Percentiles rank a stretch among this genome's conserved stretches.
Evolutionary conservation across 2,329 filamentous ascomycete species (phyloP).

Genomic region (Neopestalotiopsis rosae): DNA sequence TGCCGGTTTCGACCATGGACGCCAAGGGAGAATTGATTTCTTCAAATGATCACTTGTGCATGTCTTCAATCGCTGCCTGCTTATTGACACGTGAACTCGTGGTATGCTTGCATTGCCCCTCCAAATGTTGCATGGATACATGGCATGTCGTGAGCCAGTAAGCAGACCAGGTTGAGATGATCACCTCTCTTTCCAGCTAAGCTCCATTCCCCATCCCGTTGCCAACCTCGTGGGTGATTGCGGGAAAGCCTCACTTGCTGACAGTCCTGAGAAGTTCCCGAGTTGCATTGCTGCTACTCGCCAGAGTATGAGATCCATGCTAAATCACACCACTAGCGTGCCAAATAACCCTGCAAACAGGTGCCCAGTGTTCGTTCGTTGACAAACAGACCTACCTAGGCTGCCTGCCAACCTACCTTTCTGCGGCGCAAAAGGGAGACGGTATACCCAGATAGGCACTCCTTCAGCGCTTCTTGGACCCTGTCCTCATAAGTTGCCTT

Average conservation of each 20-base stretch:
- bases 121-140: not conserved
- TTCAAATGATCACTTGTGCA: not conserved
- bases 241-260: slow-evolving; percentile 1
- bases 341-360: not conserved
- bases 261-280: not conserved
- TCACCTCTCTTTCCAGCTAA: not conserved
- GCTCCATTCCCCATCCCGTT: not conserved
- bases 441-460: not conserved
- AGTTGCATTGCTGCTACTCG: not conserved
- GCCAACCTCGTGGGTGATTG: not conserved
- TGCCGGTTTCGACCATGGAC: too few relatives aligned
- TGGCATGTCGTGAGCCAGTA: not conserved
- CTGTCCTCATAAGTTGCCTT: not conserved
- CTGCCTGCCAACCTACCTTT: not conserved
- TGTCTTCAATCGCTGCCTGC: not conserved
- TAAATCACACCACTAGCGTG: not conserved
- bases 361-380: not conserved
- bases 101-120: not conserved
- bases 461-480: not conserved
- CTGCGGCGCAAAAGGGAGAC: not conserved
- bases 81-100: slow-evolving; percentile 1
- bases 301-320: not conserved
- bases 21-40: not conserved
- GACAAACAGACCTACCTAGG: not conserved
- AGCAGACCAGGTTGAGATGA: not conserved